Percentiles rank a stretch among this genome's conserved stretches.
These are phyloP conservation scores for Arthrobotrys conoides DNA, from an alignment of 2,329 filamentous ascomycete genomes.

Conservation along the genomic window DNA sequence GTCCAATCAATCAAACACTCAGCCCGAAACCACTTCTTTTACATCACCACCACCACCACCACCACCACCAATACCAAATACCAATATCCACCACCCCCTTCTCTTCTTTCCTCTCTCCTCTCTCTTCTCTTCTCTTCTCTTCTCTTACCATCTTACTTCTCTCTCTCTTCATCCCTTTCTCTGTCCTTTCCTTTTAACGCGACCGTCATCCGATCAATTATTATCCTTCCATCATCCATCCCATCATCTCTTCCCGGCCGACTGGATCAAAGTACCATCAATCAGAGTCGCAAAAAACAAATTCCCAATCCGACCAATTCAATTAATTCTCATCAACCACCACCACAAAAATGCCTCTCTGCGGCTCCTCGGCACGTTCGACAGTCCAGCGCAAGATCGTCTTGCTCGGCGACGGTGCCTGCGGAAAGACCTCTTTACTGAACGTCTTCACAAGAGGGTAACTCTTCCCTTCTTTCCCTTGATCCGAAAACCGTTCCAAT, in stretches of 20 bases:
- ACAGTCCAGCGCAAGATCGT: slow-evolving; percentile 97
- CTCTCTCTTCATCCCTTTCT: not conserved
- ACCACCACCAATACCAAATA: not conserved
- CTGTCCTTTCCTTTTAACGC: slow-evolving; percentile 20
- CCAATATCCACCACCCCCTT: not conserved
- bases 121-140: not conserved
- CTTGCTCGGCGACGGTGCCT: slow-evolving; percentile 87
- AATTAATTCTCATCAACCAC: slow-evolving; percentile 5
- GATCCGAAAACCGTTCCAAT: slow-evolving; percentile 13
- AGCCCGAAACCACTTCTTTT: slow-evolving; percentile 33
- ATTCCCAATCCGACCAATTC: slow-evolving; percentile 5
- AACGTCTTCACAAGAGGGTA: slow-evolving; percentile 99
- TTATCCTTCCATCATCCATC: not conserved
- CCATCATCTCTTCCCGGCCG: slow-evolving; percentile 9
- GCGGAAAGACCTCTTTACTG: slow-evolving; percentile 94
- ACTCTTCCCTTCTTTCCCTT: slow-evolving; percentile 32
- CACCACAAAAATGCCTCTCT: slow-evolving; percentile 71
- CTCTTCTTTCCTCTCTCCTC: not conserved
- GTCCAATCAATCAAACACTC: slow-evolving; percentile 40
- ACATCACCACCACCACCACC: slow-evolving; percentile 6
- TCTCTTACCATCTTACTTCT: not conserved
- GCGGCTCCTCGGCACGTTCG: slow-evolving; percentile 73
- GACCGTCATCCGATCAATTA: slow-evolving; percentile 7
- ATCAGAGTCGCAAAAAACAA: slow-evolving; percentile 10
- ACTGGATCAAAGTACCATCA: not conserved